Base-by-base conservation (phyloP, 768 basidiomycete species). In the Fomitopsis serialis region DNA sequence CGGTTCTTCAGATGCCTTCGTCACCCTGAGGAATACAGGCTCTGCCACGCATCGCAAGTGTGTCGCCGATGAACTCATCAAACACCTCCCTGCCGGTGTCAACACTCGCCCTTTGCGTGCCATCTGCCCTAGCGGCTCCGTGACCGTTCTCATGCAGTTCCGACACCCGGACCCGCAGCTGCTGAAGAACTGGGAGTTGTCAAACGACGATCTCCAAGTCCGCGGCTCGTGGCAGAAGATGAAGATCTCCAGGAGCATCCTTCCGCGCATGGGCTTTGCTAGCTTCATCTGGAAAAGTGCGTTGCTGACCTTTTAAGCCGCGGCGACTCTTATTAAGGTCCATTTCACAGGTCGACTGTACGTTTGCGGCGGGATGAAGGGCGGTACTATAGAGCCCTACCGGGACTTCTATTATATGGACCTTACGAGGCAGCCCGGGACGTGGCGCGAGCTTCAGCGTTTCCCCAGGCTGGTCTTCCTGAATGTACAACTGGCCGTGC, bases 221-320 rank as follows among this genome's bases (percentile, higher is more conserved):
- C 63, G 61, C 3, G 73, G 74, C 1, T 71, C 69, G 0, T 73
- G 72, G 74, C 56, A 59, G 53, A 69, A 70, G 53, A 53, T 73
- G 3, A 54, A 58, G 34, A 53, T 63, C 44, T 57, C 52, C 2
- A 42, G 68, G 66, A 63, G 58, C 29, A 42, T 64, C 66, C 19
- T 62, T 63, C 56, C 69, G 63, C 55, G 54, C 29, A 21, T 65
- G 62, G 59, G 53, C 2, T 56, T 61, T 23, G 53, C 63, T 0
- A 60, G 60, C 27, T 61, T 61, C 48, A 54, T 66, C 12, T 62
- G 61, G 56, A 55, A 59, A 15, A 58, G 63, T 60, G 32, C 24
- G 52, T 23, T 44, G 5, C 6, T 8, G 37, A 8, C 6, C 19
- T 40, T 5, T 17, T 40, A 17, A 15, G 37, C 37, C 37, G 5